Conservation (phyloP, 495 filamentous ascomycete genomes). For the Penicillium parvum region DNA sequence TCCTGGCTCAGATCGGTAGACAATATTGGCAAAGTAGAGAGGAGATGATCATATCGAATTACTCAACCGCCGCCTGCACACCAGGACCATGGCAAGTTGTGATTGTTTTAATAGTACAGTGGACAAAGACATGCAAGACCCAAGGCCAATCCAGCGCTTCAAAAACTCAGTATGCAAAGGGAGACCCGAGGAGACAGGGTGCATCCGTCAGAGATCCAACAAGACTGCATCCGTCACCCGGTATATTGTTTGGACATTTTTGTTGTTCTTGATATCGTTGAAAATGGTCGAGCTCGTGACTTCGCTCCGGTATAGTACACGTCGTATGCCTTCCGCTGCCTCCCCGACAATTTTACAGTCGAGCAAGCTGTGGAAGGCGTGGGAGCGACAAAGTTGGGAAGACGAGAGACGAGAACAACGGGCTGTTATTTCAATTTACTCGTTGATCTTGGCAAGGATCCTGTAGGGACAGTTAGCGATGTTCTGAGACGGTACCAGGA, state of each 20-base stretch:
- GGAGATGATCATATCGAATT: constrained; percentile 38
- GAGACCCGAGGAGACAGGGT: constrained; percentile 18
- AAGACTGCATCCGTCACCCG: too few relatives aligned
- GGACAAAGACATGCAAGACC: constrained; percentile 39
- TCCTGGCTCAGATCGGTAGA: too few relatives aligned
- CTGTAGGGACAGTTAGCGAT: constrained; percentile 41
- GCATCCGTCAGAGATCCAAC: constrained; percentile 1
- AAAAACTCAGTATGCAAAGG: constrained; percentile 38
- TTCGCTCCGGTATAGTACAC: constrained; percentile 41
- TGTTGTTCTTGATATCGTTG: constrained; percentile 25
- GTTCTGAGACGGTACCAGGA: background rate
- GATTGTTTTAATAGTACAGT: constrained; percentile 38
- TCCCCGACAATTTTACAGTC: constrained; percentile 14
- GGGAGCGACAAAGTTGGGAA: constrained; percentile 6
- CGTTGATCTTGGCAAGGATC: constrained; percentile 84
- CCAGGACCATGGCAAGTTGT: constrained; percentile 13
- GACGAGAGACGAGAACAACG: constrained; percentile 16
- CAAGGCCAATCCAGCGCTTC: constrained; percentile 43
- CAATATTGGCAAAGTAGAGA: too few relatives aligned
- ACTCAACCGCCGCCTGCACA: constrained; percentile 20
- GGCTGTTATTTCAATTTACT: constrained; percentile 46
- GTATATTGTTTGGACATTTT: constrained; percentile 11
- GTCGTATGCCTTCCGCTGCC: constrained; percentile 8
- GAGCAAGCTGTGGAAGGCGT: background rate
- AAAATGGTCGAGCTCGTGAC: constrained; percentile 29